Percentiles rank a stretch among this genome's conserved stretches.
Conservation (phyloP, 768 basidiomycete genomes). For the Gymnopilus junonius region DNA sequence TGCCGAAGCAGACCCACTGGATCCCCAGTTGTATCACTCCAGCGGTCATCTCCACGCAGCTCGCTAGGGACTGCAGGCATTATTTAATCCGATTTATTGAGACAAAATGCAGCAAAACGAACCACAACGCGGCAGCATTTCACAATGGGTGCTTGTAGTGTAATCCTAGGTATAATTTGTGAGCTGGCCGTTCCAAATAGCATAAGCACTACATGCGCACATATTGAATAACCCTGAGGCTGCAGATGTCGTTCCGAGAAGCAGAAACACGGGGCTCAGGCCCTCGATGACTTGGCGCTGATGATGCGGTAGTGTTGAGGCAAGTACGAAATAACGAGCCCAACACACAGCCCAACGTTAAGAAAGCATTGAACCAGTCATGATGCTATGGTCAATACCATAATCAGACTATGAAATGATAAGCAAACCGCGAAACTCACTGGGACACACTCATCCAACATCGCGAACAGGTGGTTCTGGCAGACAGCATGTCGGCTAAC, state of each 20-base stretch:
- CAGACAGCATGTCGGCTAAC: neutral
- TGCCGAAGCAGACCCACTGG: slow-evolving; percentile 84
- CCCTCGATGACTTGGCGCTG: slow-evolving; percentile 81
- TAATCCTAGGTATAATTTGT: slow-evolving; percentile 54
- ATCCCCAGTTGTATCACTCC: slow-evolving; percentile 82
- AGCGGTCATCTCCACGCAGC: slow-evolving; percentile 79
- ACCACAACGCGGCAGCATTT: slow-evolving; percentile 82
- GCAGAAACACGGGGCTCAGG: slow-evolving; percentile 88
- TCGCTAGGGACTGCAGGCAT: slow-evolving; percentile 60
- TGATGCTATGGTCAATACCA: slow-evolving; percentile 52
- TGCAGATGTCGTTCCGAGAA: slow-evolving; percentile 85
- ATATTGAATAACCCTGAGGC: slow-evolving; percentile 88
- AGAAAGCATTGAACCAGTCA: slow-evolving; percentile 69
- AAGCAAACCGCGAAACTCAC: slow-evolving; percentile 3
- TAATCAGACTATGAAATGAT: neutral
- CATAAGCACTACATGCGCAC: slow-evolving; percentile 40
- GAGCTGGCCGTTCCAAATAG: neutral
- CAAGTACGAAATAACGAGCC: slow-evolving; percentile 80
- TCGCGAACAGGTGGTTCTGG: neutral
- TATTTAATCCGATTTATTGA: neutral
- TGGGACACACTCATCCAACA: slow-evolving; percentile 20
- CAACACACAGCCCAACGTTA: slow-evolving; percentile 68
- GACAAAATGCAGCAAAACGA: slow-evolving; percentile 30
- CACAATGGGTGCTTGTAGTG: slow-evolving; percentile 83
- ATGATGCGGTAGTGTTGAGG: slow-evolving; percentile 91